phyloP scores from a whole-genome alignment of 2,329 filamentous ascomycete species.

The Drechslerella dactyloides region DNA sequence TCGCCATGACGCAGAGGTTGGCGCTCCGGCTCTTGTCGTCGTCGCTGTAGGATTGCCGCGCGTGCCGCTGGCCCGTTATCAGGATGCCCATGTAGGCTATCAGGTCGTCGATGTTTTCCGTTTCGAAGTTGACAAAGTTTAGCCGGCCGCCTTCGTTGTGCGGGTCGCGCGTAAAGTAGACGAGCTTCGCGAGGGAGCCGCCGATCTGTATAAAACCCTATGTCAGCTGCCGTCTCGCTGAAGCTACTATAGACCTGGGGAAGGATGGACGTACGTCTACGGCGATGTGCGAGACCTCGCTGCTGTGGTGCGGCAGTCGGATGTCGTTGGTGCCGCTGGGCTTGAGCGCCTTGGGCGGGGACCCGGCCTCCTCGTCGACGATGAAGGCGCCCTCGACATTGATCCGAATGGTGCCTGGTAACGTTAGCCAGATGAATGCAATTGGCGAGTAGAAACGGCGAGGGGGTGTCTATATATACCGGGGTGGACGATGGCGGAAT shows the following conservation, averaged over 20 bases:
- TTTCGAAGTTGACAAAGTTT: conserved; percentile 96
- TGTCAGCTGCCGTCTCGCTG: no score
- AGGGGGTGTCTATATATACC: conserved; percentile 2
- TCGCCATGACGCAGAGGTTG: conserved; percentile 90
- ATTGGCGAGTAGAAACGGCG: background rate
- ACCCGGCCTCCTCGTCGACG: conserved; percentile 75
- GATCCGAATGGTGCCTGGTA: conserved; percentile 63
- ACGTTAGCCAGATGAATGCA: background rate
- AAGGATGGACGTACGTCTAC: conserved; percentile 74
- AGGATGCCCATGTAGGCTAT: conserved; percentile 83
- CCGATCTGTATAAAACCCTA: conserved; percentile 72
- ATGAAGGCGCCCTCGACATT: conserved; percentile 97
- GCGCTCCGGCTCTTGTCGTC: conserved; percentile 70
- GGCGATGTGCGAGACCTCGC: conserved; percentile 93
- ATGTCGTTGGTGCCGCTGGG: conserved; percentile 82
- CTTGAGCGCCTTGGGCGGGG: conserved; percentile 55
- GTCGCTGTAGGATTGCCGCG: conserved; percentile 52
- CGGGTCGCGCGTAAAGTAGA: conserved; percentile 93
- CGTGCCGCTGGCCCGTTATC: conserved; percentile 80
- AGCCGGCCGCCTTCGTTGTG: conserved; percentile 75
- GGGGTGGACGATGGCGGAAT: conserved; percentile 43
- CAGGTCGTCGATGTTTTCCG: conserved; percentile 89
- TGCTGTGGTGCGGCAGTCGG: conserved; percentile 91
- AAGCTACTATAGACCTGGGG: no score
- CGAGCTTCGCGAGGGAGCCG: conserved; percentile 91